Evolutionary conservation across 2,329 filamentous ascomycete species (phyloP).

Genomic region (Lachnellula arida): DNA sequence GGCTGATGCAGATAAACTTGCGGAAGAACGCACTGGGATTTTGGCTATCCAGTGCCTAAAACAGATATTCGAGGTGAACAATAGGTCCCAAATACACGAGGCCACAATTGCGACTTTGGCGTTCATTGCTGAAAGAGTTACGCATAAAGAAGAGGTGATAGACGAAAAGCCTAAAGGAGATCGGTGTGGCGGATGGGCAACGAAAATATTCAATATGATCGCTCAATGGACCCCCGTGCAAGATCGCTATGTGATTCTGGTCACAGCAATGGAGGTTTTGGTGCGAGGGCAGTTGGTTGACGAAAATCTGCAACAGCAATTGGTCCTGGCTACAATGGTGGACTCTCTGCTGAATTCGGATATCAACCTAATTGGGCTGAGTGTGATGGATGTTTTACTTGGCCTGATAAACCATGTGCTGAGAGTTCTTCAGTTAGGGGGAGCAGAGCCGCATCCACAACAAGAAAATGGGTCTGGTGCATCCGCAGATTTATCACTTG

Average conservation of each 20-base stretch:
- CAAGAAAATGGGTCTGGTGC: constrained; percentile 21
- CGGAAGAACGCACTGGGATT: constrained; percentile 82
- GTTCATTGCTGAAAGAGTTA: constrained; percentile 63
- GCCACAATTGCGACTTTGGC: constrained; percentile 70
- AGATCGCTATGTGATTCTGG: constrained; percentile 84
- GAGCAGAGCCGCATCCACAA: constrained; percentile 32
- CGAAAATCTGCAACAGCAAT: constrained; percentile 66
- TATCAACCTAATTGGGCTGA: constrained; percentile 90
- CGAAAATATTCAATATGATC: constrained; percentile 73
- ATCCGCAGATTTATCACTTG: constrained; percentile 6
- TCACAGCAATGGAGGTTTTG: constrained; percentile 75
- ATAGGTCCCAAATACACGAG: constrained; percentile 72
- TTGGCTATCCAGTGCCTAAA: constrained; percentile 83
- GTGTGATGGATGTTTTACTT: constrained; percentile 89
- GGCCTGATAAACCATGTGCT: constrained; percentile 81
- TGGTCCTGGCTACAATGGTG: constrained; percentile 72
- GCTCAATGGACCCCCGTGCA: constrained; percentile 90
- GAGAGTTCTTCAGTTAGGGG: constrained; percentile 63
- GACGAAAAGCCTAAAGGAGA: constrained; percentile 37
- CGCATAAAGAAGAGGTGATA: constrained; percentile 50
- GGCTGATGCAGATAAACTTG: constrained; percentile 81
- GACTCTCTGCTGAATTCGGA: constrained; percentile 79
- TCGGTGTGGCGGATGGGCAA: constrained; percentile 67
- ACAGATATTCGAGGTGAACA: constrained; percentile 78
- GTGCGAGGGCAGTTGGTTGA: constrained; percentile 64